These are phyloP conservation scores for Sanghuangporus baumii DNA, from an alignment of 1,284 basidiomycete species.

Conservation along the genomic window DNA sequence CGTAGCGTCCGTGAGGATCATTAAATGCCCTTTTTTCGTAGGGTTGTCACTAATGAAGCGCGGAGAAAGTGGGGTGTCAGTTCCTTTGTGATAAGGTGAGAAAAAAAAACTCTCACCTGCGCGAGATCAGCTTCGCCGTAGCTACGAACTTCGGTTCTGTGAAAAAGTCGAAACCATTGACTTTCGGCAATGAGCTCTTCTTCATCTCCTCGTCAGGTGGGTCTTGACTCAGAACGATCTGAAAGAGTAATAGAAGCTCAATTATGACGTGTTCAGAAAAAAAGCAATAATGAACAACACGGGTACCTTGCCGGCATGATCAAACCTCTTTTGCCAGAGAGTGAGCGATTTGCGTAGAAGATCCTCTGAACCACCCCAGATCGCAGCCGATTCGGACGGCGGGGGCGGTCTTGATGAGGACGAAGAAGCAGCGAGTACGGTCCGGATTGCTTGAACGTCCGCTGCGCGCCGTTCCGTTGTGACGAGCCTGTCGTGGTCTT, in stretches of 20 bases:
- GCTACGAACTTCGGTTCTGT: constrained; percentile 62
- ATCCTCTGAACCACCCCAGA: constrained; percentile 53
- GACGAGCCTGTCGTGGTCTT: constrained; percentile 74
- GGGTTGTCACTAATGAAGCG: constrained; percentile 57
- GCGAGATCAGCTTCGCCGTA: constrained; percentile 63
- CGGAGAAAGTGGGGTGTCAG: constrained; percentile 4
- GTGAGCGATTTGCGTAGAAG: constrained; percentile 61
- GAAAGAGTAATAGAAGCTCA: constrained; percentile 6
- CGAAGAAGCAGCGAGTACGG: constrained; percentile 59
- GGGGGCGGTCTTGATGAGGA: constrained; percentile 33
- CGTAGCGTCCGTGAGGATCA: constrained; percentile 75
- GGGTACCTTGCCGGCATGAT: constrained; percentile 67
- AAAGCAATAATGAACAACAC: neutral
- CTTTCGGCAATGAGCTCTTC: constrained; percentile 35
- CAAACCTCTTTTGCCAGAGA: constrained; percentile 81
- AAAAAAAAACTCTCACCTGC: constrained; percentile 44
- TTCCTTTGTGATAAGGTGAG: neutral
- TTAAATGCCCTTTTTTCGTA: constrained; percentile 80
- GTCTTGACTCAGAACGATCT: constrained; percentile 77
- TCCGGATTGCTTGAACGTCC: constrained; percentile 85
- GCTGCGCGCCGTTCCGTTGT: constrained; percentile 69
- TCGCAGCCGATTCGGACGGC: constrained; percentile 42
- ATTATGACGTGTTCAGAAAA: neutral
- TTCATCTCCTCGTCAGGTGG: constrained; percentile 44
- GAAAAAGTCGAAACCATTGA: constrained; percentile 37